Evolutionary conservation across 192 early-diverging fungal species (phyloP).

Genomic region (Umbelopsis vinacea): DNA sequence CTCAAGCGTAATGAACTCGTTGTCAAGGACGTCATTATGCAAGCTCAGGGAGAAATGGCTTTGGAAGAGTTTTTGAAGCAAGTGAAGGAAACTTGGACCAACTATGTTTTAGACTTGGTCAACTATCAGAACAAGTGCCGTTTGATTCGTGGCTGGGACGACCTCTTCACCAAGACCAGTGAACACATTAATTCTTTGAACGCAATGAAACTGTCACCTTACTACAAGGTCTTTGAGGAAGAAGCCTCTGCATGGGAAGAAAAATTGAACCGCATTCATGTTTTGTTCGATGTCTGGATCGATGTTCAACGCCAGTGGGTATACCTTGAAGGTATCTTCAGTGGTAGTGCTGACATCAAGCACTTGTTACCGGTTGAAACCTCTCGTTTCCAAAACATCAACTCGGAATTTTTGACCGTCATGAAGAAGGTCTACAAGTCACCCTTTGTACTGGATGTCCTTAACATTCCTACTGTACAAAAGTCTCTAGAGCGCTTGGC

Average conservation of each 20-base stretch:
- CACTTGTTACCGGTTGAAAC: slow-evolving; percentile 95
- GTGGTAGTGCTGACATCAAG: slow-evolving; percentile 96
- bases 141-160: slow-evolving; percentile 98
- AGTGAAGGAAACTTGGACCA: slow-evolving; percentile 89
- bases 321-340: slow-evolving; percentile 98
- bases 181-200: slow-evolving; percentile 95
- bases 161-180: slow-evolving; percentile 93
- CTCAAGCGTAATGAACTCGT: slow-evolving; percentile 82
- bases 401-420: slow-evolving; percentile 95
- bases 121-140: slow-evolving; percentile 98
- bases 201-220: slow-evolving; percentile 97
- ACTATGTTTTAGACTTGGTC: slow-evolving; percentile 91
- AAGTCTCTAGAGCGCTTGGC: slow-evolving; percentile 94
- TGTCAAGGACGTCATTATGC: slow-evolving; percentile 88
- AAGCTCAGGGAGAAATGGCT: slow-evolving; percentile 99
- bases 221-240: slow-evolving; percentile 98
- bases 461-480: slow-evolving; percentile 92
- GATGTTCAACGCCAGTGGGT: slow-evolving; percentile 99
- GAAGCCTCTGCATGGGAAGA: slow-evolving; percentile 96
- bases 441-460: slow-evolving; percentile 94
- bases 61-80: slow-evolving; percentile 97
- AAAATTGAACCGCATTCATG: slow-evolving; percentile 92
- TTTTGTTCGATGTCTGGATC: slow-evolving; percentile 99
- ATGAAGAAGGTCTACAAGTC: slow-evolving; percentile 99
- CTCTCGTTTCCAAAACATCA: slow-evolving; percentile 96